Base-by-base conservation (phyloP, 495 filamentous ascomycete species). In the Xylaria scruposa region DNA sequence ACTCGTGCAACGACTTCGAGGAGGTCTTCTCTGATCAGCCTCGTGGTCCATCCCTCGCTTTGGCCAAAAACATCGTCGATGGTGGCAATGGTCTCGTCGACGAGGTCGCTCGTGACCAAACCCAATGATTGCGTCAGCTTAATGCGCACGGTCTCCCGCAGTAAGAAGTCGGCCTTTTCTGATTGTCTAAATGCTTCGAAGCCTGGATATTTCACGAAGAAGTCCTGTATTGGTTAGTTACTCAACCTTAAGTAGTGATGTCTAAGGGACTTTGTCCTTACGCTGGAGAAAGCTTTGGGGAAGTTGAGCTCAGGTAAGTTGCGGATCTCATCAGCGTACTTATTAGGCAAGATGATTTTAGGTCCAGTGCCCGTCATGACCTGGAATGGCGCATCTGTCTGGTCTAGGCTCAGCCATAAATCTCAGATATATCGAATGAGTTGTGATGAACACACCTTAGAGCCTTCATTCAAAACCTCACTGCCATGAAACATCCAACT, bases 281-380 rank as follows among this genome's bases (percentile, higher is more conserved):
- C 84, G 72, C 82, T 84, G 42, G 70, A 72, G 60, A 81, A 80
- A 1, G 83, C 81, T 26, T 79, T 79, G 29, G 80, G 70, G 70
- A 87, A 86, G 68, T 80, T 75, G 46, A 81, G 70, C 54, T 72
- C 70, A 8, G 76, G 75, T 46, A 86, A 74, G 68, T 78, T 85
- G 70, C 86, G 86, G 62, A 87, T 72, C 74, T 88, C 86, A 47
- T 87, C 80, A 17, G 85, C 80, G 72, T 81, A 85, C 58, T 76
- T 79, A n/a, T 84, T 85, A 10, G 85, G 83, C 53, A 88, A 67
- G 47, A 88, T 71, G 59, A 88, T 76, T 61, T 77, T 80, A 2
- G 78, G 77, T 3, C 78, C 78, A 0, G 75, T 76, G 73, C 62
- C 74, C 2, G 78, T 75, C 51, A 80, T 76, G 44, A 80, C 49